A percentile compares a stretch with the other conserved stretches of the same genome.
Evolutionary conservation across 176 grass and related monocot species (phyloP).

Genomic region (Aegilops umbellulata): DNA sequence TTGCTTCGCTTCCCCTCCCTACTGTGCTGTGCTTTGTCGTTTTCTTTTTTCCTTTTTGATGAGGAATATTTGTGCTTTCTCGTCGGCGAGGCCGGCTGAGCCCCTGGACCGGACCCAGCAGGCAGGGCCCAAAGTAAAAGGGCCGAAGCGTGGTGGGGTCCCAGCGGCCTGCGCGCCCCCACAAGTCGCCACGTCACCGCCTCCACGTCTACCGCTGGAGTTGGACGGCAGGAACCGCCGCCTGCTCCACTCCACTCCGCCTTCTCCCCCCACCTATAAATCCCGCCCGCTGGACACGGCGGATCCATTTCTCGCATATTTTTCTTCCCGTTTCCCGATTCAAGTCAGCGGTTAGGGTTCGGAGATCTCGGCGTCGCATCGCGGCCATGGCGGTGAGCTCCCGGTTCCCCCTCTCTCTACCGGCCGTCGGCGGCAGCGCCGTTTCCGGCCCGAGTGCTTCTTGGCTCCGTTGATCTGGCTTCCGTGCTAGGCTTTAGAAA

Average conservation of each 20-base stretch:
- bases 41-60: no score
- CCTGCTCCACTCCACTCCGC: slow-evolving; percentile 18
- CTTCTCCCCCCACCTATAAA: slow-evolving; percentile 8
- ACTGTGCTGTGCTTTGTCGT: no score
- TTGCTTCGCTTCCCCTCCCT: no score
- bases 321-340: slow-evolving; percentile 30
- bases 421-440: background rate
- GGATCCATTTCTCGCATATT: background rate
- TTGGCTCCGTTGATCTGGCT: background rate
- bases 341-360: slow-evolving; percentile 43
- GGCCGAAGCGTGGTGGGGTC: background rate
- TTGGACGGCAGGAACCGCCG: background rate
- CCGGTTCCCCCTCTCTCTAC: background rate
- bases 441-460: slow-evolving; percentile 16
- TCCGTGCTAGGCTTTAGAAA: background rate
- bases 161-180: background rate
- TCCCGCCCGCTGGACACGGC: background rate
- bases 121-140: slow-evolving; percentile 14
- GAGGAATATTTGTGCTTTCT: background rate
- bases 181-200: slow-evolving; percentile 28
- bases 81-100: background rate
- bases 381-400: slow-evolving; percentile 47
- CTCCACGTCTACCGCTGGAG: slow-evolving; percentile 6
- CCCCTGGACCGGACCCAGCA: background rate
- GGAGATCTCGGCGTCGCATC: slow-evolving; percentile 25